Conservation (phyloP, 495 filamentous ascomycete genomes). For the Evernia prunastri region DNA sequence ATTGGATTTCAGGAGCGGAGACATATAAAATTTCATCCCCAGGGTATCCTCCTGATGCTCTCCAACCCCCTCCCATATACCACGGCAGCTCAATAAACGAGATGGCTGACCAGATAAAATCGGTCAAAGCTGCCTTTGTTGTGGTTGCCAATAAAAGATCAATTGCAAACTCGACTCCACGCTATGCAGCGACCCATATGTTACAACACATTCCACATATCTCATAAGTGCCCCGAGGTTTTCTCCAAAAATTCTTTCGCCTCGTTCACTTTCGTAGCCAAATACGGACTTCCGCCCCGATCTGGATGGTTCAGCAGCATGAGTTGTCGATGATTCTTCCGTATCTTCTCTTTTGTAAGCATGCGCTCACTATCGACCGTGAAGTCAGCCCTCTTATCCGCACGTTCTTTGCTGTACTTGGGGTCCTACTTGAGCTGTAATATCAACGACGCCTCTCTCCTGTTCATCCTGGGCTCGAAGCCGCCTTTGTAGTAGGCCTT, state of each 20-base stretch:
- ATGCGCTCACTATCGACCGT: constrained; percentile 60
- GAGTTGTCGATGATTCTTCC: constrained; percentile 91
- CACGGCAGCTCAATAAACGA: neutral
- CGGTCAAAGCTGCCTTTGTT: neutral
- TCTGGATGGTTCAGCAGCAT: constrained; percentile 99
- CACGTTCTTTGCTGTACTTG: neutral
- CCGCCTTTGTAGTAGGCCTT: constrained; percentile 95
- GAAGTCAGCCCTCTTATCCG: neutral
- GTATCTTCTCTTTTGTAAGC: constrained; percentile 82
- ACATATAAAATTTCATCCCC: neutral
- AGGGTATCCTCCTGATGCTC: neutral
- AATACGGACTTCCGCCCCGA: constrained; percentile 90
- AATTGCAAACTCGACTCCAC: constrained; percentile 24
- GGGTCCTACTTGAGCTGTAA: constrained; percentile 72
- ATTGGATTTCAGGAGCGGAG: neutral
- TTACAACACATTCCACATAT: constrained; percentile 2
- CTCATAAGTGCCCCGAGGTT: constrained; percentile 26
- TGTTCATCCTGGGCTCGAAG: constrained; percentile 90
- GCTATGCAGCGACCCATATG: constrained; percentile 25
- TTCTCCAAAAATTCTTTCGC: constrained; percentile 96
- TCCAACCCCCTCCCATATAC: neutral
- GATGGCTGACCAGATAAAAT: neutral
- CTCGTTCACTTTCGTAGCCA: constrained; percentile 96
- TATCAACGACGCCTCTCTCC: constrained; percentile 84
- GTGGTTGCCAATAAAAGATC: neutral